These are phyloP conservation scores for Chondrus crispus DNA, from an alignment of 23 red algal genomes.

Conservation along the genomic window DNA sequence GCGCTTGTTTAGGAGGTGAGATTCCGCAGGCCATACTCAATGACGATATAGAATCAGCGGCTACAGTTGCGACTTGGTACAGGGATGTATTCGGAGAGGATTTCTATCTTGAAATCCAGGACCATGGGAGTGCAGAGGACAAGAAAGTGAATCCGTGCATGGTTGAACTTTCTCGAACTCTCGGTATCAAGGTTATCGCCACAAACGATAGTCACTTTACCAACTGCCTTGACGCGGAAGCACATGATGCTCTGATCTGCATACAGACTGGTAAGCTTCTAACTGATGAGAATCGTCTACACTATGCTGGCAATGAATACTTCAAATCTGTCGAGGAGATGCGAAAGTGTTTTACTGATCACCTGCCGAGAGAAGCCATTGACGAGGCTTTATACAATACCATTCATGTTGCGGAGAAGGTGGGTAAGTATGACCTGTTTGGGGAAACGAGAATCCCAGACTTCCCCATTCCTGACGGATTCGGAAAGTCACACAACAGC, in stretches of 20 bases:
- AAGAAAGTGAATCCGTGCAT: slow-evolving; percentile 67
- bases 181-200: slow-evolving; percentile 77
- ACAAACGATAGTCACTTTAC: slow-evolving; percentile 99
- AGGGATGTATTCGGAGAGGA: slow-evolving; percentile 90
- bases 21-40: slow-evolving; percentile 72
- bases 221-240: slow-evolving; percentile 58
- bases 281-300: slow-evolving; percentile 73
- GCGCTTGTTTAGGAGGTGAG: slow-evolving; percentile 86
- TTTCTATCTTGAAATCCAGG: slow-evolving; percentile 96
- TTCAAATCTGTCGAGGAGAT: slow-evolving; percentile 91
- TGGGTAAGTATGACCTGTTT: slow-evolving; percentile 69
- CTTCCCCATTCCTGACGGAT: slow-evolving; percentile 65
- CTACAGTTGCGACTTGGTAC: slow-evolving; percentile 82
- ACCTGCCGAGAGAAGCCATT: slow-evolving; percentile 34
- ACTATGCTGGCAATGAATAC: slow-evolving; percentile 88
- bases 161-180: slow-evolving; percentile 39
- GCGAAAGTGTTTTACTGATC: slow-evolving; percentile 73
- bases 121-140: slow-evolving; percentile 84
- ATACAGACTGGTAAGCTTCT: slow-evolving; percentile 90
- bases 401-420: slow-evolving; percentile 70
- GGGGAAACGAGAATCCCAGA: slow-evolving; percentile 81
- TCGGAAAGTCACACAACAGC: slow-evolving; percentile 24
- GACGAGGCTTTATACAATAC: slow-evolving; percentile 78
- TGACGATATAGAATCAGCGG: slow-evolving; percentile 58
- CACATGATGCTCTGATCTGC: slow-evolving; percentile 93